phyloP scores from a whole-genome alignment of 208 protist genomes.

The Cochliopodium minus region DNA sequence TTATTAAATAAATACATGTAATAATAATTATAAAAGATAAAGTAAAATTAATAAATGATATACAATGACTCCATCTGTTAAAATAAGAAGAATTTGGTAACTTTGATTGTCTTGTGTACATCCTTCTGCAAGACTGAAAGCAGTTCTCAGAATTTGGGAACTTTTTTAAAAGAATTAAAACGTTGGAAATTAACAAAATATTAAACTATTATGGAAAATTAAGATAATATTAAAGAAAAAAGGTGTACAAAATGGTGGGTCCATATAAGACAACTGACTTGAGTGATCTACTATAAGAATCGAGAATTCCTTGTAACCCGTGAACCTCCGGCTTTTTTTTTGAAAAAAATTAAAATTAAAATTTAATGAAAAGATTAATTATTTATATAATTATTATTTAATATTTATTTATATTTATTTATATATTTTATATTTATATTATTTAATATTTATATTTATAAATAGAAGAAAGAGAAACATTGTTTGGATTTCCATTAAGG shows the following conservation, averaged over 20 bases:
- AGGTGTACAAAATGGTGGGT: conserved; percentile 57
- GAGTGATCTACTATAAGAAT: conserved; percentile 31
- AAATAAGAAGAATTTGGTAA: conserved; percentile 51
- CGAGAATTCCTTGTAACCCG: conserved; percentile 37
- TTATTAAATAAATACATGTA: no score
- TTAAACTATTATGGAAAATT: not conserved
- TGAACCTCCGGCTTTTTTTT: conserved; percentile 24
- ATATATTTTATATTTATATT: no score
- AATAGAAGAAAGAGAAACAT: no score
- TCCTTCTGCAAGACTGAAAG: not conserved
- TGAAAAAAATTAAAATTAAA: no score
- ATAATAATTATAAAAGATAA: no score
- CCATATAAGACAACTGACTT: conserved; percentile 32
- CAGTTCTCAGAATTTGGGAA: conserved; percentile 22
- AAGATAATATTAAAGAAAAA: no score
- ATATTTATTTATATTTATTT: no score
- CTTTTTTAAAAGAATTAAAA: not conserved
- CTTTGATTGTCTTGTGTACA: not conserved
- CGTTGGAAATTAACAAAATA: not conserved
- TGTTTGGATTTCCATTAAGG: conserved; percentile 12
- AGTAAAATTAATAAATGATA: no score
- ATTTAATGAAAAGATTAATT: no score
- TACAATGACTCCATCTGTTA: conserved; percentile 53
- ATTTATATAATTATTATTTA: no score
- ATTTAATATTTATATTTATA: no score